These are phyloP conservation scores for Colletotrichum tropicicola DNA, from an alignment of 2,329 filamentous ascomycete species.

Conservation along the genomic window DNA sequence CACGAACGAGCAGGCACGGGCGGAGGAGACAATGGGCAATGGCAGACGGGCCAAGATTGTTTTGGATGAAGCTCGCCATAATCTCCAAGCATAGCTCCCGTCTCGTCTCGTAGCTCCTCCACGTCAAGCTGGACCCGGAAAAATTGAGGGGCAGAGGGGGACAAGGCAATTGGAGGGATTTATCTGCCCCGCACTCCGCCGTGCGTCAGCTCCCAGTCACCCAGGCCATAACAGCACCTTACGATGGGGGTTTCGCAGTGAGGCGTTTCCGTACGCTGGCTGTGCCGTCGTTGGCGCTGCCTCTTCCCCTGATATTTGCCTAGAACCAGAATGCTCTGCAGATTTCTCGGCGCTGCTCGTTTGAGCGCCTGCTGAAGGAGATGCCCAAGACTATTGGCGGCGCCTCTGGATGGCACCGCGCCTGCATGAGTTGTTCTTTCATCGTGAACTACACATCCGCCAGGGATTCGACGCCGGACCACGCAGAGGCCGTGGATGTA, in stretches of 20 bases:
- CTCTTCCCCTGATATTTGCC: neutral
- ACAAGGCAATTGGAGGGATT: constrained; percentile 34
- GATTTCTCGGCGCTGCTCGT: neutral
- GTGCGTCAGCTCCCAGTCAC: constrained; percentile 21
- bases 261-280: neutral
- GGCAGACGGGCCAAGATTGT: neutral
- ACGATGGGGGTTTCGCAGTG: neutral
- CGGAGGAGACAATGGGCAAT: neutral
- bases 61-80: constrained; percentile 22
- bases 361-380: neutral
- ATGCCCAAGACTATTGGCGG: neutral
- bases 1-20: constrained; percentile 6
- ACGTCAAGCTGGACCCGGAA: constrained; percentile 37
- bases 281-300: neutral
- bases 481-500: neutral
- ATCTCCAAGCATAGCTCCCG: constrained; percentile 8
- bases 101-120: constrained; percentile 5
- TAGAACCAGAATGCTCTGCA: neutral
- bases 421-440: neutral
- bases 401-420: neutral
- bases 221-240: neutral
- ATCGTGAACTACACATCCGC: neutral
- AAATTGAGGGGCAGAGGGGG: constrained; percentile 46
- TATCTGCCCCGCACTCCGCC: constrained; percentile 26
- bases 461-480: neutral